Base-by-base conservation (phyloP, 108 stramenopile species). In the Cyclotella distinguenda region DNA sequence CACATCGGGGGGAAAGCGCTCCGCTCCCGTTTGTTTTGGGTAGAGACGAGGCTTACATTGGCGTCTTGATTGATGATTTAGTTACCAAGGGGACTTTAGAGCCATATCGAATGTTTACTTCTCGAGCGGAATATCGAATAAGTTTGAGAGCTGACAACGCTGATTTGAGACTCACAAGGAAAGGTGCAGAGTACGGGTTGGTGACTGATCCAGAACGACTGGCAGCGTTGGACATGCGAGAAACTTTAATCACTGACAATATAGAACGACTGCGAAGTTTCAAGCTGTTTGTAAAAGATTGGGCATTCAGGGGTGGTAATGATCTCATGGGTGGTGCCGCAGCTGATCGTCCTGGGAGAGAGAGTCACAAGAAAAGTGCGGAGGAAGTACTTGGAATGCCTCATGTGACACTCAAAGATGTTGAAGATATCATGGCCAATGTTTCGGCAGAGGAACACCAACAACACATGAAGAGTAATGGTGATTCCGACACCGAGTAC, bases 51-150 rank as follows among this genome's bases (percentile, higher is more conserved):
- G 94, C 91, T 5, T 97, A 97, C 70, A 97, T 97, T 58, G 98
- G 98, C 11, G 97, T 97, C 16, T 77, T 99, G 49, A 87, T 99
- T 58, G 98, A 99, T 78, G 98, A 99, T 79, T 85, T 99, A 54
- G 95, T 97, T 3, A 97, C 97, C 4, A 77, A 85, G 38, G 98
- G 98, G 40, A 93, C 95, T 13, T 72, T 73, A 8, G 98, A 99
- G 60, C 98, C 98, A 0, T 97, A 99, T 68, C 87, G 98, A 49
- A 99, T 99, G 97, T 99, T 97, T 73, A 99, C 98, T 2, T 88
- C 87, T 7, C 82, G 98, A 46, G 95, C 96, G 21, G 98, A 99
- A 73, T 98, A 97, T 68, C 82, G 97, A 22, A 87, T 93, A 26
- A 82, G 81, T 60, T 64, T 98, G 25, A 74, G 96, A 38, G 88